A percentile compares a stretch with the other conserved stretches of the same genome.
Evolutionary conservation across 1,284 basidiomycete genomes (phyloP).

Genomic region (Cronartium quercuum): DNA sequence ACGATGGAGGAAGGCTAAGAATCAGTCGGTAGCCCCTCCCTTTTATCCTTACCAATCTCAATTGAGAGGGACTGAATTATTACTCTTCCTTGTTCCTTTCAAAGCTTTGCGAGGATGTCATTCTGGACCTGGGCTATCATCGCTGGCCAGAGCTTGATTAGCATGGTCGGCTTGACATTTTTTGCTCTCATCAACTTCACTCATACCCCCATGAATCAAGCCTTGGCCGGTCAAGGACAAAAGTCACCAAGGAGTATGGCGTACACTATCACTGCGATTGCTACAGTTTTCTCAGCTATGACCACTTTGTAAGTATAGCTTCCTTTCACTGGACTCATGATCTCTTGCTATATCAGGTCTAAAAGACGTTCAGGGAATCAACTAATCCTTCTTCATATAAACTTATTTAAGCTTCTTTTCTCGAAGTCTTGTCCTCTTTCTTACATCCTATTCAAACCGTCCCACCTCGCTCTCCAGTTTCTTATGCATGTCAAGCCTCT

Average conservation of each 20-base stretch:
- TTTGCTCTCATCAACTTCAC: conserved; percentile 30
- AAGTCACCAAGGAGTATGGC: neutral
- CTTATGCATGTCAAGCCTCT: conserved; percentile 10
- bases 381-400: no score
- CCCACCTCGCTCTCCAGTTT: conserved; percentile 13
- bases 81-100: neutral
- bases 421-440: conserved; percentile 11
- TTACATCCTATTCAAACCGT: conserved; percentile 8
- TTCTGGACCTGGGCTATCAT: conserved; percentile 4
- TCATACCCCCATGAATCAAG: conserved; percentile 8
- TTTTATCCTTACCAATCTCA: no score
- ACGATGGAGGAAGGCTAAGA: no score
- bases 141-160: conserved; percentile 1
- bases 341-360: no score
- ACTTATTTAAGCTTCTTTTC: conserved; percentile 4
- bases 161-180: conserved; percentile 5
- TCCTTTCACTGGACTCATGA: no score
- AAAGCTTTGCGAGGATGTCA: neutral
- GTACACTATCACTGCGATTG: conserved; percentile 4
- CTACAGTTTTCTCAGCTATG: conserved; percentile 6
- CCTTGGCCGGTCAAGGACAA: conserved; percentile 1
- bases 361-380: no score
- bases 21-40: no score
- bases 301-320: conserved; percentile 6
- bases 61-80: no score